A percentile compares a stretch with the other conserved stretches of the same genome.
phyloP scores from a whole-genome alignment of 2,329 filamentous ascomycete species.

The Xylariaceae sp. region DNA sequence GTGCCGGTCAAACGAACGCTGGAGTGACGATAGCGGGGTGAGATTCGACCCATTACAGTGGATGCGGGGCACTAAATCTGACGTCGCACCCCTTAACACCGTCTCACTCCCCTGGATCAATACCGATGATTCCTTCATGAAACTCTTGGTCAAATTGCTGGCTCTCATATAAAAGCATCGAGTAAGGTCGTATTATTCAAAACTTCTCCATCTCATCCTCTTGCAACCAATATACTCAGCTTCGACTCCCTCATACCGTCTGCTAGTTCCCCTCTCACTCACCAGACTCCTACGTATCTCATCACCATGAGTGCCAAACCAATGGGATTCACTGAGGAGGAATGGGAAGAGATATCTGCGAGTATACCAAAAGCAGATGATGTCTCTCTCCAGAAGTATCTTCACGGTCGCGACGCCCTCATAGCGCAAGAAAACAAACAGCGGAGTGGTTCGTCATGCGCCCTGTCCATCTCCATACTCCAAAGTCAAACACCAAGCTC shows the following conservation, averaged over 20 bases:
- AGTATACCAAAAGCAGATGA: conserved; percentile 60
- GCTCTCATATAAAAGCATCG: background rate
- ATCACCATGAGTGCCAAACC: conserved; percentile 12
- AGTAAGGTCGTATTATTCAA: too few species aligned
- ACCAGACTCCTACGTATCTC: background rate
- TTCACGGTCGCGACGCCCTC: conserved; percentile 69
- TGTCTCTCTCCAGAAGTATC: conserved; percentile 77
- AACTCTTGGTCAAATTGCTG: too few species aligned
- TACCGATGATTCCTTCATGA: too few species aligned
- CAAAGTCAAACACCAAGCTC: background rate
- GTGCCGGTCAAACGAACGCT: background rate
- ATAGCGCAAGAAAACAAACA: conserved; percentile 77
- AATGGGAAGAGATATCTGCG: conserved; percentile 54
- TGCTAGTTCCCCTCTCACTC: background rate
- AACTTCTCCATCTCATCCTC: background rate
- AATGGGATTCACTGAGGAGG: conserved; percentile 42
- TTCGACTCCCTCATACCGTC: background rate
- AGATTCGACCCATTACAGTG: too few species aligned
- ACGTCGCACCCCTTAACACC: too few species aligned
- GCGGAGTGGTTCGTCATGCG: conserved; percentile 62
- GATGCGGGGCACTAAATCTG: too few species aligned
- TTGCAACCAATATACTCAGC: background rate
- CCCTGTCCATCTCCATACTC: conserved; percentile 19
- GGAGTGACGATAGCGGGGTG: too few species aligned
- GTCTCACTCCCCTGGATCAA: too few species aligned